Conservation (phyloP, 306 rosid genomes). For the Myrica gale region DNA sequence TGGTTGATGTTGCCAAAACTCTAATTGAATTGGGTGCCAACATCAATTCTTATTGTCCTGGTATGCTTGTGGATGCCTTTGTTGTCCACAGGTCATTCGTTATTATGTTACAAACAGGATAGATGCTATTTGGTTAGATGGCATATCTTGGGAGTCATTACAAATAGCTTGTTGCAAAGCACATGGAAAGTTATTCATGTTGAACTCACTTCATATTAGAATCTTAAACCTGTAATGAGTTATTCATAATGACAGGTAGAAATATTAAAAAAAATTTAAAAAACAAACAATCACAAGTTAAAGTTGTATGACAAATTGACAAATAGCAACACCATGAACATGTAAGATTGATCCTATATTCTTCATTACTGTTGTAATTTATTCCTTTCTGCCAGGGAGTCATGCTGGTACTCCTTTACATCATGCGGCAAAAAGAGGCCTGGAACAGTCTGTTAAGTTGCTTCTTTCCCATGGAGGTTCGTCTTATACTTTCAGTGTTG, state of each 20-base stretch:
- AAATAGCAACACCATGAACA: not conserved
- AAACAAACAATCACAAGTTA: not conserved
- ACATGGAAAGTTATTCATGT: not conserved
- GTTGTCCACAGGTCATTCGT: not conserved
- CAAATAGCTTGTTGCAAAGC: not conserved
- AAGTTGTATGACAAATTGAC: not conserved
- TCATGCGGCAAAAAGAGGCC: slow-evolving; percentile 26
- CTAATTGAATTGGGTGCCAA: slow-evolving; percentile 32
- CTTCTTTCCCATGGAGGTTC: slow-evolving; percentile 31
- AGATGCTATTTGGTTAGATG: not conserved
- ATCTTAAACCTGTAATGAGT: not conserved
- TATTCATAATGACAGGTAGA: not conserved
- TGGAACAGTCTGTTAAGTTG: slow-evolving; percentile 12
- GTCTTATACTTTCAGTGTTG: not conserved
- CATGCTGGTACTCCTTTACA: slow-evolving; percentile 33
- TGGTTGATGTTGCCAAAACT: slow-evolving; percentile 22
- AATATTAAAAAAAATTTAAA: not conserved
- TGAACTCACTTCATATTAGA: not conserved
- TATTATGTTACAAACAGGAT: not conserved
- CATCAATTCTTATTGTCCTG: slow-evolving; percentile 24
- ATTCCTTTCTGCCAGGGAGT: slow-evolving; percentile 12
- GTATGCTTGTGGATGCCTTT: slow-evolving; percentile 3
- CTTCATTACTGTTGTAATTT: not conserved
- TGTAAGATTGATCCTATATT: not conserved
- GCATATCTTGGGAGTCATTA: not conserved